phyloP scores from a whole-genome alignment of 176 grass and related monocot genomes.

The Triticum dicoccoides region DNA sequence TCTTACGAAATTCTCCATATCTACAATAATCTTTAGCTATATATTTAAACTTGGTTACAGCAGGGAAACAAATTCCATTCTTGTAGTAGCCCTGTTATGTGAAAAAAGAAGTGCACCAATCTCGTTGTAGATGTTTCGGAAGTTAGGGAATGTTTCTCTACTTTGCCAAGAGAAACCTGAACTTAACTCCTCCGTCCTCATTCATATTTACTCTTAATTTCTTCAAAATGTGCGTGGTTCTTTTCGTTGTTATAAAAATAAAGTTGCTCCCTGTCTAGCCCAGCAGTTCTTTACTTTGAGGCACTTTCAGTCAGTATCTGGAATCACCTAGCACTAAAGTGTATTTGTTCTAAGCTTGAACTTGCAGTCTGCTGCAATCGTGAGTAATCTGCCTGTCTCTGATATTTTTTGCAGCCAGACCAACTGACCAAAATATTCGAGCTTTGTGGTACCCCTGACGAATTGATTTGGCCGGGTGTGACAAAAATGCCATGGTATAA shows the following conservation, averaged over 20 bases:
- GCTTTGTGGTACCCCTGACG: conserved; percentile 88
- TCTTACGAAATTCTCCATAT: not conserved
- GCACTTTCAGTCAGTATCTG: not conserved
- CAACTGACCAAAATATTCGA: conserved; percentile 90
- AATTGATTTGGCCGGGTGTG: conserved; percentile 78
- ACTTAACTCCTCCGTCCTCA: not conserved
- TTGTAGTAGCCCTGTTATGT: not conserved
- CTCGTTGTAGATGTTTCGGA: not conserved
- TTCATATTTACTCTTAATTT: not conserved
- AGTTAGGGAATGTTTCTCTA: not conserved
- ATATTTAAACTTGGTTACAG: not conserved
- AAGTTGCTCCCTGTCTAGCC: not conserved
- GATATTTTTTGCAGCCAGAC: conserved; percentile 52
- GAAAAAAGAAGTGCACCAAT: not conserved
- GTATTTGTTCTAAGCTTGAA: not conserved
- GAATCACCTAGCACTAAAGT: not conserved
- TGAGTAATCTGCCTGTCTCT: not conserved
- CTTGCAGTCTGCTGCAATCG: not conserved
- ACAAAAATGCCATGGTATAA: conserved; percentile 96
- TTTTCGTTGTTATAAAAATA: not conserved
- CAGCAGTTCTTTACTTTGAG: not conserved
- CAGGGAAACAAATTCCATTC: not conserved
- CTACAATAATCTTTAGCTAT: not conserved
- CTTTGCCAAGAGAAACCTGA: not conserved
- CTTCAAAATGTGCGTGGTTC: not conserved